Conservation (phyloP, 768 basidiomycete genomes). For the Russula emetica region DNA sequence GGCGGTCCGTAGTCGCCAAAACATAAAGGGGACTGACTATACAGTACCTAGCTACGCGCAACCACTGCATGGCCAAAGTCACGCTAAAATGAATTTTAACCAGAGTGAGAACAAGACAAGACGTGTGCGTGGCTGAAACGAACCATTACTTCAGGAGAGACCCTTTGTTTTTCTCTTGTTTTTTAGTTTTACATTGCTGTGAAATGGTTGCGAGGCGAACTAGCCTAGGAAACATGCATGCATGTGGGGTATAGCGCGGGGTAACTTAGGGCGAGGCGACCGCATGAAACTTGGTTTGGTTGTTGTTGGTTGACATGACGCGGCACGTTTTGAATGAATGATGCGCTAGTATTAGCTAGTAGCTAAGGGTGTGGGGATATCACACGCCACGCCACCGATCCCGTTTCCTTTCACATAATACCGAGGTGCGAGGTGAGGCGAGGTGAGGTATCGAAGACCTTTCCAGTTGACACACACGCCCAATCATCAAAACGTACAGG, state of each 20-base stretch:
- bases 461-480: neutral
- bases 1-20: too few species aligned
- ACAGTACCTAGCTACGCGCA: too few species aligned
- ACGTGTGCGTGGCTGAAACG: slow-evolving; percentile 18
- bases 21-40: too few species aligned
- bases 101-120: slow-evolving; percentile 19
- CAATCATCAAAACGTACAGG: neutral
- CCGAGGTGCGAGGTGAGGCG: slow-evolving; percentile 8
- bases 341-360: neutral
- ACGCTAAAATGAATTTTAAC: slow-evolving; percentile 3
- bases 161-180: slow-evolving; percentile 6
- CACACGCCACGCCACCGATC: slow-evolving; percentile 2
- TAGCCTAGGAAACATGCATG: too few species aligned
- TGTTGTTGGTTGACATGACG: neutral
- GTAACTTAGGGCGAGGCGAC: neutral
- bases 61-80: too few species aligned
- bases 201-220: slow-evolving; percentile 15
- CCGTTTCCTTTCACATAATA: neutral
- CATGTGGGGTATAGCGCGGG: slow-evolving; percentile 26
- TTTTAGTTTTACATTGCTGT: neutral
- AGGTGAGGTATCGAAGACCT: neutral
- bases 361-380: neutral
- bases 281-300: slow-evolving; percentile 1
- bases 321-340: neutral
- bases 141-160: slow-evolving; percentile 8